Base-by-base conservation (phyloP, 2,329 filamentous ascomycete species). In the Stromatinia cepivora region DNA sequence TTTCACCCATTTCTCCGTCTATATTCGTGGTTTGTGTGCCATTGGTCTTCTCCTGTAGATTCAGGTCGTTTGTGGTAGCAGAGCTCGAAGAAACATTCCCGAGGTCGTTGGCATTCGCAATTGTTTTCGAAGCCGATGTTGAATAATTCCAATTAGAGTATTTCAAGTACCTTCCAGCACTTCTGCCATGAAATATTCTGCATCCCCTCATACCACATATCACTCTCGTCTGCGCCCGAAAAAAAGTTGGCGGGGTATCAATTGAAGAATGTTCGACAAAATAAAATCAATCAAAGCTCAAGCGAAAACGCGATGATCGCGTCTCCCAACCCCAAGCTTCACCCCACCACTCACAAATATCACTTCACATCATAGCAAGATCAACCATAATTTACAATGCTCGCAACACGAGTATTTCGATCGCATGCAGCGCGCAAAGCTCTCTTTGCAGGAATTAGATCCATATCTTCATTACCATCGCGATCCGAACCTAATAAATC, bases 201-300 rank as follows among this genome's bases (percentile, higher is more conserved):
- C 72, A 76, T 77, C 69, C 71, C 56, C 66, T 73, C 76, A 77
- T 77, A 66, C 73, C 75, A 77, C 73, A 75, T 73, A 66, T 50
- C 45, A 36, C 22, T 48, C 25, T 67, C 28, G 63, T 42, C 36
- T 34, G 22, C 31, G 36, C 7, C 39, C 54, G 5, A 45, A 50
- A 48, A 34, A 63, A 45, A 7, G 22, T 48, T 48, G 46, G 25
- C n/a, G 34, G 58, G 57, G 31, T 36, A 65, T 22, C n/a, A 28
- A 34, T 39, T 31, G 66, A 59, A 62, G 8, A 34, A 45, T 50
- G 11, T 36, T 64, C 15, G 61, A 39, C 34, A 66, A 64, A 57
- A 56, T 45, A 31, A n/a, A 63, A 31, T 62, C 59, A 46, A 66
- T 65, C 22, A 22, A 67, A 45, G 56, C 46, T 62, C 61, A 48